These are phyloP conservation scores for Populus alba DNA, from an alignment of 345 rosid species.

Conservation along the genomic window DNA sequence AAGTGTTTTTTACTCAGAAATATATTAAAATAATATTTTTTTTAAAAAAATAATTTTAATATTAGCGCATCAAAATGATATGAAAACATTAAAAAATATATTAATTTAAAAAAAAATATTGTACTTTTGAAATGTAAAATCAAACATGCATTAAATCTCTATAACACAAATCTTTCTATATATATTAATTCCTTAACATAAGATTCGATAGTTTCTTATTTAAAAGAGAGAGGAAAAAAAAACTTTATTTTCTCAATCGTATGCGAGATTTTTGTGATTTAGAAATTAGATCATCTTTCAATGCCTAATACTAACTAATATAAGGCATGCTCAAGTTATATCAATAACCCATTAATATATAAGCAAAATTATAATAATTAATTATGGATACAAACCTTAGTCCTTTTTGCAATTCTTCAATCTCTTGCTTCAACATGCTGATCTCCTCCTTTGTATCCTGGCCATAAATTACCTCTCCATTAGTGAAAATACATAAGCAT, in stretches of 20 bases:
- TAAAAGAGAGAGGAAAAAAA: too few species aligned
- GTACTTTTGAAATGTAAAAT: too few species aligned
- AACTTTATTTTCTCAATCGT: too few species aligned
- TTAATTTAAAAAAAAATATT: too few species aligned
- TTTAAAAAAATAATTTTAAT: too few species aligned
- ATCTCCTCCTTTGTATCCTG: conserved; percentile 68
- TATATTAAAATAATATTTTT: too few species aligned
- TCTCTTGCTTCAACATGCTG: conserved; percentile 64
- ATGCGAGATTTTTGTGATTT: too few species aligned
- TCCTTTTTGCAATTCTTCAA: conserved; percentile 69
- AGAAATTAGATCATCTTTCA: too few species aligned
- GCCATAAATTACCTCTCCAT: background rate
- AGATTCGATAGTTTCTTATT: background rate
- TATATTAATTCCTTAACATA: background rate
- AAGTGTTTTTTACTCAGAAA: too few species aligned
- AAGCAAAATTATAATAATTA: background rate
- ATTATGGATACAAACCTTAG: conserved; percentile 40
- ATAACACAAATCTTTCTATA: background rate
- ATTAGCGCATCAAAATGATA: too few species aligned
- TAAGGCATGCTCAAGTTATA: background rate
- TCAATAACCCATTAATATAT: background rate
- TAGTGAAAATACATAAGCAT: background rate
- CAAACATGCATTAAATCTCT: background rate
- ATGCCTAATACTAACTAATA: background rate
- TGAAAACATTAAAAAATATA: too few species aligned